These are phyloP conservation scores for Xylaria sp. DNA, from an alignment of 2,329 filamentous ascomycete species.

Conservation along the genomic window DNA sequence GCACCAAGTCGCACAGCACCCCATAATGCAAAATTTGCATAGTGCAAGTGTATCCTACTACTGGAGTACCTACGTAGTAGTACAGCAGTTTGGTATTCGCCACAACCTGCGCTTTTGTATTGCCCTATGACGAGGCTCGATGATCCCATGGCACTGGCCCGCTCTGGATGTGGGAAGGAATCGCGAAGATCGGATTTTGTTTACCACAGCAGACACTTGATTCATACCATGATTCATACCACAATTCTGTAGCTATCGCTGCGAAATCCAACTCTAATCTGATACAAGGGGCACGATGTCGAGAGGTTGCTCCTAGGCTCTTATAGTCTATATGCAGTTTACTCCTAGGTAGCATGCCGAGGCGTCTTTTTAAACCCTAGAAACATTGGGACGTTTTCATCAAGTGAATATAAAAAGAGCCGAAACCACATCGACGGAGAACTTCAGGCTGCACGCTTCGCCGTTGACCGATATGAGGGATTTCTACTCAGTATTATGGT, in stretches of 20 bases:
- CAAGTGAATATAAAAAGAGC: background rate
- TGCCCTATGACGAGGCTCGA: conserved; percentile 10
- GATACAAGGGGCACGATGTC: no score
- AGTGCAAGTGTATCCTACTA: background rate
- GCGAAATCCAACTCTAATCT: no score
- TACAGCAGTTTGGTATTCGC: conserved; percentile 1
- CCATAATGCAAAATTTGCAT: conserved; percentile 4
- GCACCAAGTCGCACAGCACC: background rate
- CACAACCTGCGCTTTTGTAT: background rate
- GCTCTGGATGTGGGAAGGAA: background rate
- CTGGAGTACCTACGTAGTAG: background rate
- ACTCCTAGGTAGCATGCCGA: background rate
- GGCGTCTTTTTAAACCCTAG: no score
- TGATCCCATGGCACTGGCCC: background rate
- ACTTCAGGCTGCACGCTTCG: background rate
- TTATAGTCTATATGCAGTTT: background rate
- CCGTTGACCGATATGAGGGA: conserved; percentile 9
- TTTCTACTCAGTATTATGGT: background rate
- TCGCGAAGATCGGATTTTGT: no score
- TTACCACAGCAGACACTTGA: no score
- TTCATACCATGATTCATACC: no score
- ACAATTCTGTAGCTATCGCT: no score
- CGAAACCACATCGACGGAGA: conserved; percentile 2
- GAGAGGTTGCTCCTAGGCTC: no score
- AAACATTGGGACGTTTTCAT: background rate